Evolutionary conservation across 2,329 filamentous ascomycete species (phyloP), one percentile per base, ranked within the genome.

Genomic region (Penicillium sp.): DNA sequence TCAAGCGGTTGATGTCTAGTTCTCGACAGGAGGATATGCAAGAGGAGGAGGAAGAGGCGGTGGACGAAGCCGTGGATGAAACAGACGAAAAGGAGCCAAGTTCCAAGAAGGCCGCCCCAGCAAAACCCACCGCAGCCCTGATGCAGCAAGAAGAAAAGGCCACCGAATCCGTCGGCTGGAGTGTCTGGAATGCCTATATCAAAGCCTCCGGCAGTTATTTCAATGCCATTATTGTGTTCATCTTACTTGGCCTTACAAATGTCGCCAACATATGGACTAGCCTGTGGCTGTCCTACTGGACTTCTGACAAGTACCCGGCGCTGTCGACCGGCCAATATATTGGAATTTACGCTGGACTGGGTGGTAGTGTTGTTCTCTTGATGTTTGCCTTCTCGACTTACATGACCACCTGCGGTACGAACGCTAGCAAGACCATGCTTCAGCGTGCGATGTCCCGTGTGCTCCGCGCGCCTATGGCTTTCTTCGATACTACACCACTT

Each of bases 401-500:
- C 6, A 76, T 97, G 22, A 88, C 89, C 0, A 77, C 89, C 0
- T 80, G 85, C 47, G 88, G 90, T 40, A 96, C 93, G 1, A 82
- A 79, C 19, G 81, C 90, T 5, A 93, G 87, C 64, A 91, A 86
- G 67, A 77, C 77, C 34, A 88, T 97, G 80, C 78, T 97, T 44
- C 81, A 85, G 28, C 76, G 81, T 32, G 91, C 93, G 6, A 87
- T 97, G 61, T 81, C 77, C 8, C 79, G 87, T 15, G 88, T 93
- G 1, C 67, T 85, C 8, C 74, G 81, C 41, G 82, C 82, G 3
- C 82, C 82, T 1, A 84, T 85, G 88, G 85, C 87, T 4, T 97
- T 97, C 72, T 97, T 97, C 71, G 93, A 98, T 62, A 97, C 93
- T 0, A 97, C 93, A 0, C 93, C 93, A 0, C 78, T 97, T 1